Evolutionary conservation across 2,329 filamentous ascomycete species (phyloP), one percentile per base, ranked within the genome.

Genomic region (Mycocentrospora acerina): DNA sequence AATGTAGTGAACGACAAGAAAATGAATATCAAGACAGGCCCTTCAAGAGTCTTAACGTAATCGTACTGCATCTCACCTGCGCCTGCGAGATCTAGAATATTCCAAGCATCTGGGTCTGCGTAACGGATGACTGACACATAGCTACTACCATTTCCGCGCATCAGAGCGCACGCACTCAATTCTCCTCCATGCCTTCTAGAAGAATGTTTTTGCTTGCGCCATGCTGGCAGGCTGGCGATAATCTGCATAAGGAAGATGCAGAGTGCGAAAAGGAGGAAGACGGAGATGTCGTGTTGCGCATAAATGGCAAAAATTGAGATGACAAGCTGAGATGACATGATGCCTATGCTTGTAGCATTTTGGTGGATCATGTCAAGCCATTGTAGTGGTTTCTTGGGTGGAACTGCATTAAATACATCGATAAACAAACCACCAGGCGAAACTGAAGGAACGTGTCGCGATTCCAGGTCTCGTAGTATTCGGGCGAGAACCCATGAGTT

Each of bases 81-180:
- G 14, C 10, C 15, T n/a, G 40, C 34, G 11, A 42, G 29, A 17
- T 42, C 40, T 14, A 33, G 29, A 12, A 41, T 19, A n/a, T 31
- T 24, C 14, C 35, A 15, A 7, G 32, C 19, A 3, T 33, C 12
- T n/a, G 24, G 4, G 18, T 31, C n/a, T 12, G 12, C 8, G 18
- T 37, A 34, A 6, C 29, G 27, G 17, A 42, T 37, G 14, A 42
- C 24, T 24, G 37, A 37, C 15, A 42, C 28, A 15, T 42, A 34
- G n/a, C 29, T 33, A 19, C 37, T 24, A 16, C 34, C 40, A n/a
- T 24, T 32, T 4, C 34, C 34, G 8, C 34, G 40, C 33, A 34
- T 32, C n/a, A 42, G 13, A 8, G 34, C 34, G 15, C 37, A 42
- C 14, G 28, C 32, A 7, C 18, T 19, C 9, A 24, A n/a, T 25